Evolutionary conservation across 192 early-diverging fungal species (phyloP).

Genomic region (Backusella westeae): DNA sequence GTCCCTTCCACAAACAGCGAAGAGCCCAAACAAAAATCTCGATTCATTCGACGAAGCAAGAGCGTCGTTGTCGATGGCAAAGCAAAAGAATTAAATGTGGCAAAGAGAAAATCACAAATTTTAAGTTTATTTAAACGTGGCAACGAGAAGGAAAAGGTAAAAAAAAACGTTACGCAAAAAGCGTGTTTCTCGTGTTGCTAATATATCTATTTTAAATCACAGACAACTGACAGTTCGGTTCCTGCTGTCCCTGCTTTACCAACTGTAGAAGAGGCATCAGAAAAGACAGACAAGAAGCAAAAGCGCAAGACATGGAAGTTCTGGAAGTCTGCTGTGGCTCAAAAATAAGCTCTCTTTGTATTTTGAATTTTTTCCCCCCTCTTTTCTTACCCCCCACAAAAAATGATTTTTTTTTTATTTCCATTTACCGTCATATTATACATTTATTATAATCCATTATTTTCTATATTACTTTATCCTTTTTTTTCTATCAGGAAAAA

Average conservation of each 20-base stretch:
- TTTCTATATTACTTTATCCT: background rate
- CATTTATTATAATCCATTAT: background rate
- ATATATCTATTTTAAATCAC: background rate
- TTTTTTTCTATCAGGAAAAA: background rate
- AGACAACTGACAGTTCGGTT: background rate
- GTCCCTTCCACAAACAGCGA: background rate
- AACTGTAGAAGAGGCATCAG: background rate
- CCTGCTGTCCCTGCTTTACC: background rate
- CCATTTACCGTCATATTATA: background rate
- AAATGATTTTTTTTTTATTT: background rate
- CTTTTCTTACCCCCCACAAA: background rate
- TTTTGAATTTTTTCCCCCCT: background rate
- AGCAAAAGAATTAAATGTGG: background rate
- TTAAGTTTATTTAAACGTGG: conserved; percentile 21
- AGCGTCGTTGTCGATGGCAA: background rate
- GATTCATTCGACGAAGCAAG: background rate
- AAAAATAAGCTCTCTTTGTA: background rate
- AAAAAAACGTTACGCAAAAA: background rate
- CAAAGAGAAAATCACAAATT: conserved; percentile 22
- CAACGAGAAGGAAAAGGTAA: conserved; percentile 13
- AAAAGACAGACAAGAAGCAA: background rate
- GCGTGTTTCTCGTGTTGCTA: background rate
- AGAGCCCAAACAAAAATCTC: background rate
- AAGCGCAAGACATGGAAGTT: background rate
- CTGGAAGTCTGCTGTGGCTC: background rate